These are phyloP conservation scores for Tolypocladium tundrense DNA, from an alignment of 2,329 filamentous ascomycete species.

Conservation along the genomic window DNA sequence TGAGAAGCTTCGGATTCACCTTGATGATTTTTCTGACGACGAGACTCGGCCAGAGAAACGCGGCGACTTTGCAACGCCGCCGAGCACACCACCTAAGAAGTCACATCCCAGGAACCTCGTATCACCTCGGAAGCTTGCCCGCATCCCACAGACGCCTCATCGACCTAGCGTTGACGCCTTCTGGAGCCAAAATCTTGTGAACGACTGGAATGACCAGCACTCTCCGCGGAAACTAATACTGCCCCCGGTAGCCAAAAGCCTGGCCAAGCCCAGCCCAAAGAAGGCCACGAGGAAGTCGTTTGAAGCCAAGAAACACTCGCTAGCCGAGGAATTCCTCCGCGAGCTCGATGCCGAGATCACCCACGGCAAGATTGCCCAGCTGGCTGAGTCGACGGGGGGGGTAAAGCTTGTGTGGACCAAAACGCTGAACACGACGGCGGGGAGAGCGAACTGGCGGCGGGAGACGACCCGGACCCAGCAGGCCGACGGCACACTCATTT, in stretches of 20 bases:
- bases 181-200: constrained; percentile 48
- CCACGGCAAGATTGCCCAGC: constrained; percentile 42
- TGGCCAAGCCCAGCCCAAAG: constrained; percentile 15
- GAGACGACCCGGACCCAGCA: constrained; percentile 36
- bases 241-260: constrained; percentile 10
- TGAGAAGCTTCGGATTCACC: not conserved
- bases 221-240: constrained; percentile 35
- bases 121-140: constrained; percentile 20
- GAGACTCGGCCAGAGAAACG: not conserved
- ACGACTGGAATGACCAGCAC: constrained; percentile 55
- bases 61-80: constrained; percentile 2
- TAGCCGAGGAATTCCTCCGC: constrained; percentile 53
- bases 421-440: constrained; percentile 71
- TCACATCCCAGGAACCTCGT: constrained; percentile 12
- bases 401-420: constrained; percentile 65
- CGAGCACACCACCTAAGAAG: constrained; percentile 10
- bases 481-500: constrained; percentile 13
- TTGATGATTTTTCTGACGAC: not conserved
- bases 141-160: constrained; percentile 44
- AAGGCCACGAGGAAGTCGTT: constrained; percentile 48
- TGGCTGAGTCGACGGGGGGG: constrained; percentile 57
- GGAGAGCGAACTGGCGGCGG: constrained; percentile 61
- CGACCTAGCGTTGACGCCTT: constrained; percentile 45
- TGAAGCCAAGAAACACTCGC: constrained; percentile 46
- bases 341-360: constrained; percentile 62